Base-by-base conservation (phyloP, 805 yeast species). In the Monosporozyma aquatica region DNA sequence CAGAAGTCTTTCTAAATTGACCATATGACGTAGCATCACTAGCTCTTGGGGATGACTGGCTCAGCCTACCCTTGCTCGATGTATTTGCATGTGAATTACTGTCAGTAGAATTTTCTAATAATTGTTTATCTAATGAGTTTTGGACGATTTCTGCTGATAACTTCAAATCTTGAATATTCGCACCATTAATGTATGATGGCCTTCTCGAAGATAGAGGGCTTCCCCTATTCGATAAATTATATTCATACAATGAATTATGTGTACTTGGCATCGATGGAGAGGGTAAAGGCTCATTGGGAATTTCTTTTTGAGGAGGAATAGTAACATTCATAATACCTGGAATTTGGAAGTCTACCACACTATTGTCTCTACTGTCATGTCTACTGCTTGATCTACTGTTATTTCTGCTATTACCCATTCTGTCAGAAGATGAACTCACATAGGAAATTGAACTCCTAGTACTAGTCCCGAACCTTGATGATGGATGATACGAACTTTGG, bases 281-380 rank as follows among this genome's bases (percentile, higher is more conserved):
- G 17, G 72, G 70, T 13, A 74, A 57, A 18, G 75, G 72, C 29
- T 74, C 80, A 11, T 52, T 58, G 4, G 89, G 89, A 46, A 75
- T 61, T 1, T 81, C 76, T 13, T 68, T 59, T 42, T 66, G 75
- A 0, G 80, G 76, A 0, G 87, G 86, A 3, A 80, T 25, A 9
- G 57, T 39, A 15, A 54, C 65, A 39, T 53, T 58, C 25, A 56
- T 39, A 5, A 49, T 43, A 10, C 50, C 53, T 11, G 53, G 44
- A n/a, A 52, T n/a, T 15, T 37, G 29, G 8, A 37, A 13, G 23
- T 41, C 40, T 9, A 15, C 24, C n/a, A 23, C 25, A 48, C 50
- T 30, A 20, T 36, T 26, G 17, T 24, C 22, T 9, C 22, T 27
- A 48, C 50, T 30, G 26, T 36, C 20, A 24, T 24, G 29, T 9